Evolutionary conservation across 306 rosid genomes (phyloP), one percentile per base, ranked within the genome.

Genomic region (Quercus gilva): DNA sequence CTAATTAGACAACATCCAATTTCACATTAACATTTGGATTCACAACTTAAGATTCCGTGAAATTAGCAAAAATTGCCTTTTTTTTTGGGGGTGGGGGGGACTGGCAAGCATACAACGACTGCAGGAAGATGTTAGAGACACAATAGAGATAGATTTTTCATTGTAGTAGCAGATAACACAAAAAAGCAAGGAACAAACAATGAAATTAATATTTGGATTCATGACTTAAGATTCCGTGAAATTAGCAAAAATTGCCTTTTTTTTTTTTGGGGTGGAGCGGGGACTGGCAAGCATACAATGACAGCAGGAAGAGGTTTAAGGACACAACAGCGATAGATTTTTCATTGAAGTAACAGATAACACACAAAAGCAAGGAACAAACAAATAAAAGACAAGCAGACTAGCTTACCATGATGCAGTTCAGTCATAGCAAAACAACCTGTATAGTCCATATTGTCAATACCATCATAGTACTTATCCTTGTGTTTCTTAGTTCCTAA

Each of bases 401-500:
- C 2, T 56, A 41, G 53, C 82, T 78, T 84, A 95, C 99, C 98
- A 80, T 95, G 98, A 80, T 95, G 96, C 55, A 95, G 94, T 58
- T 95, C 99, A 0, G 99, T 95, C 99, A 95, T 92, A 69, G 99
- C 99, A 82, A 93, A 95, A 85, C 98, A 95, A 69, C 99, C 99
- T 1, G 91, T 81, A 84, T 84, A 95, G 28, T 95, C 96, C 92
- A 93, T 67, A 83, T 84, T 91, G 81, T 95, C 97, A 73, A 95
- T 95, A 55, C 91, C 98, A 76, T 93, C 94, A 71, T 77, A 91
- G 92, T 85, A 95, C 85, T 91, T 95, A 60, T 88, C 99, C 91
- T 64, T 90, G 60, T 95, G 99, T 56, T 93, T 95, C 90, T 95
- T 79, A 37, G 99, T 95, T 69, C 99, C 99, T 83, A 93, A 69